A percentile compares a stretch with the other conserved stretches of the same genome.
These are phyloP conservation scores for Veloporphyrellus conicus DNA, from an alignment of 1,284 basidiomycete genomes.

Conservation along the genomic window DNA sequence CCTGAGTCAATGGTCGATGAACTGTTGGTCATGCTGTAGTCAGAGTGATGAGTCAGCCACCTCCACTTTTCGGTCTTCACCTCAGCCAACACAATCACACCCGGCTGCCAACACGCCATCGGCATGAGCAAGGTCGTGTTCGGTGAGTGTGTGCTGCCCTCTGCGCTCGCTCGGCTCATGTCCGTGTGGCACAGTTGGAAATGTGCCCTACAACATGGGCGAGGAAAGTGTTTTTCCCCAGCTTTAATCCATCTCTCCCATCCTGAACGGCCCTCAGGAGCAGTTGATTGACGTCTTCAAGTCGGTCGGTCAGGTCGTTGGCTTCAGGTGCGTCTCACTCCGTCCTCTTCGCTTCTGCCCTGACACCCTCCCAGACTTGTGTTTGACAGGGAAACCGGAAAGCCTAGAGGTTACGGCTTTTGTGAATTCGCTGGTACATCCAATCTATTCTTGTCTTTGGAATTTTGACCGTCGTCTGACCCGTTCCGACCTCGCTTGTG, in stretches of 20 bases:
- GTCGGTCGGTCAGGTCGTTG: constrained; percentile 79
- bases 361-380: constrained; percentile 62
- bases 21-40: constrained; percentile 2
- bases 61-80: too few species aligned
- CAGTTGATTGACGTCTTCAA: constrained; percentile 83
- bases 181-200: constrained; percentile 55
- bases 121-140: constrained; percentile 34
- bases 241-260: not conserved
- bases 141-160: constrained; percentile 22
- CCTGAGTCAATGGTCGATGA: not conserved
- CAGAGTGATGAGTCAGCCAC: too few species aligned
- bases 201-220: constrained; percentile 83
- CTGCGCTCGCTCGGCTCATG: not conserved
- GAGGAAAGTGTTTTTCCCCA: constrained; percentile 45
- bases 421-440: constrained; percentile 91
- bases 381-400: constrained; percentile 92
- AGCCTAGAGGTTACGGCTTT: constrained; percentile 96
- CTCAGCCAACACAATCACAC: too few species aligned
- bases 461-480: constrained; percentile 38
- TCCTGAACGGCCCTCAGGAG: constrained; percentile 44
- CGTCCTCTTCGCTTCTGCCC: not conserved
- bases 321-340: constrained; percentile 59
- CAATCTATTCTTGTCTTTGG: constrained; percentile 34
- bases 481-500: constrained; percentile 27
- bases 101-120: not conserved